These are phyloP conservation scores for Karstenula rhodostoma DNA, from an alignment of 2,329 filamentous ascomycete genomes.

Conservation along the genomic window DNA sequence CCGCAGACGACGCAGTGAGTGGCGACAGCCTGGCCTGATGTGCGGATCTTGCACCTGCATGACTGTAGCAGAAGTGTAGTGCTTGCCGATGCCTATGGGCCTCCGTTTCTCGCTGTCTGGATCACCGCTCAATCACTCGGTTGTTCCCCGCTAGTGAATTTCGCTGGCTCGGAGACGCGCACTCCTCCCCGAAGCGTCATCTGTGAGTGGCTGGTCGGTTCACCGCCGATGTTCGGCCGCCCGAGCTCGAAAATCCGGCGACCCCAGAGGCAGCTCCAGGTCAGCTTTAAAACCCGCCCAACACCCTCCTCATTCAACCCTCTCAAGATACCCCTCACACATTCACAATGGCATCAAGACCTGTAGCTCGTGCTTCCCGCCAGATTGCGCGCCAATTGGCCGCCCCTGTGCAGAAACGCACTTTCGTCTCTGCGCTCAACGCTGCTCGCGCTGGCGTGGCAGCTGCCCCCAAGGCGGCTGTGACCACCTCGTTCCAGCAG, in stretches of 20 bases:
- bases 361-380: slow-evolving; percentile 70
- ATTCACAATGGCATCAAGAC: slow-evolving; percentile 78
- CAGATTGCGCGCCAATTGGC: slow-evolving; percentile 64
- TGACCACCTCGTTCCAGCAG: slow-evolving; percentile 66
- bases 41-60: background rate
- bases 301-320: slow-evolving; percentile 29
- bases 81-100: background rate
- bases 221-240: slow-evolving; percentile 28
- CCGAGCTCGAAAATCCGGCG: slow-evolving; percentile 28
- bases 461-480: slow-evolving; percentile 56
- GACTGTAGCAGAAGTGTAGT: background rate
- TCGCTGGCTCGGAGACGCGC: slow-evolving; percentile 27
- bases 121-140: background rate
- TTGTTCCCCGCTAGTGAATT: slow-evolving; percentile 2
- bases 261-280: slow-evolving; percentile 21
- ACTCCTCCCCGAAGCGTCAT: slow-evolving; percentile 27
- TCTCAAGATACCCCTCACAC: slow-evolving; percentile 44
- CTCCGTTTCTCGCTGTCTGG: slow-evolving; percentile 10
- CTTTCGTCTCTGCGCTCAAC: slow-evolving; percentile 66
- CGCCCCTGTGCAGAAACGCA: slow-evolving; percentile 62
- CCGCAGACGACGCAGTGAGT: background rate
- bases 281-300: slow-evolving; percentile 37
- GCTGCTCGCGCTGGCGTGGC: slow-evolving; percentile 57
- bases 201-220: slow-evolving; percentile 9
- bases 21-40: too few relatives aligned